Percentiles rank a stretch among this genome's conserved stretches.
Evolutionary conservation across 164 flowering plant species (phyloP).

Genomic region (Magnolia sinica): DNA sequence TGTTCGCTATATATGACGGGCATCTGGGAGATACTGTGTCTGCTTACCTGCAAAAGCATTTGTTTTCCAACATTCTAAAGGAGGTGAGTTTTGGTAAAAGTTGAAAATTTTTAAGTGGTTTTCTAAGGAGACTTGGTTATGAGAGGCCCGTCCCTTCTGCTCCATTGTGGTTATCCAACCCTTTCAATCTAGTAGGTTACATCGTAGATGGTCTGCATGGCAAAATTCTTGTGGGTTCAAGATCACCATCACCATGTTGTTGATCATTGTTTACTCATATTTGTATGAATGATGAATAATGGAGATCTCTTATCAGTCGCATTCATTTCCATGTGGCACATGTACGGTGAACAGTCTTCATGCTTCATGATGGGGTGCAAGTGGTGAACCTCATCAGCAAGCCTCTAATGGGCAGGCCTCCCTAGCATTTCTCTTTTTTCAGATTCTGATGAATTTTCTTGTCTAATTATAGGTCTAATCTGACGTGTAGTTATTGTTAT

Average conservation of each 20-base stretch:
- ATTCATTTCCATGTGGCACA: no score
- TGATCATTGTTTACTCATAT: neutral
- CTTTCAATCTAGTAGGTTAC: neutral
- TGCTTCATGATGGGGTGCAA: no score
- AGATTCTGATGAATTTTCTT: no score
- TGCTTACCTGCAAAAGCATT: conserved; percentile 73
- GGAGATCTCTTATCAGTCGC: no score
- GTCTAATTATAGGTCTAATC: neutral
- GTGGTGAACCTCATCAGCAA: no score
- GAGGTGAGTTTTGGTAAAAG: conserved; percentile 40
- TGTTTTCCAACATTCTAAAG: conserved; percentile 64
- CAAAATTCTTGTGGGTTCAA: neutral
- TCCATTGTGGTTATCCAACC: neutral
- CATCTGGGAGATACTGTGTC: conserved; percentile 85
- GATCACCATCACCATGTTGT: neutral
- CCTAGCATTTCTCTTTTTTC: no score
- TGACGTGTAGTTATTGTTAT: conserved; percentile 5
- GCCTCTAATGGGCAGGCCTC: no score
- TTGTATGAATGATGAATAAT: neutral
- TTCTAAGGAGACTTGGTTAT: neutral
- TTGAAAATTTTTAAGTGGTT: neutral
- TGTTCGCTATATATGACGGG: conserved; percentile 84
- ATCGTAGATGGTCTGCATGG: neutral
- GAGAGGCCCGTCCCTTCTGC: neutral
- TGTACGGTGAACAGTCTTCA: no score